Conservation (phyloP, 768 basidiomycete species). For the Hebeloma cylindrosporum region DNA sequence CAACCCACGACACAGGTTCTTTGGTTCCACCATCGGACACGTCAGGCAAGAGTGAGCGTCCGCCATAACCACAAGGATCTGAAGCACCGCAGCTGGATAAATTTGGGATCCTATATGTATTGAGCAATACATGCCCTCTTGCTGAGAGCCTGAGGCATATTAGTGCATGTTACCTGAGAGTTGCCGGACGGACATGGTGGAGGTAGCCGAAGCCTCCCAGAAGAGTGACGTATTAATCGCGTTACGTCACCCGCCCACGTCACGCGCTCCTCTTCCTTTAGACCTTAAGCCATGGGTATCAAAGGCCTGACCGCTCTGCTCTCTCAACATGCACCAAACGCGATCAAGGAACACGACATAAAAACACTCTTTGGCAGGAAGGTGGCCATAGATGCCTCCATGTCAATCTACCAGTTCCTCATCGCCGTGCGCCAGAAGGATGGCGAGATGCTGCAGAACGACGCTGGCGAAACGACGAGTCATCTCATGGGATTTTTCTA, state of each 20-base stretch:
- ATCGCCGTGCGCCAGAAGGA: slow-evolving; percentile 97
- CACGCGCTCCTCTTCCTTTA: neutral
- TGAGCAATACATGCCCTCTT: no score
- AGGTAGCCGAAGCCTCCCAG: no score
- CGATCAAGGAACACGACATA: slow-evolving; percentile 91
- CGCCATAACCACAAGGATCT: no score
- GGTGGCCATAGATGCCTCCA: slow-evolving; percentile 97
- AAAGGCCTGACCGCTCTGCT: slow-evolving; percentile 92
- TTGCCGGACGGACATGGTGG: no score
- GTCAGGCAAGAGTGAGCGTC: no score
- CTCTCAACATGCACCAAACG: slow-evolving; percentile 84
- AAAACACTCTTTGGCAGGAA: slow-evolving; percentile 98
- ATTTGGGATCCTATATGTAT: no score
- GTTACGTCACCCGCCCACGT: slow-evolving; percentile 21
- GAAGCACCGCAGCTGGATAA: no score
- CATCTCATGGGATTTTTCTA: slow-evolving; percentile 99
- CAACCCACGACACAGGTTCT: no score
- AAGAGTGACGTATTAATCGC: no score
- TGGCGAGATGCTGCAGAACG: slow-evolving; percentile 95
- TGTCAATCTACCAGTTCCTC: slow-evolving; percentile 97
- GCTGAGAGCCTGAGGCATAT: no score
- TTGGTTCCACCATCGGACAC: no score
- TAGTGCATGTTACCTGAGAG: no score
- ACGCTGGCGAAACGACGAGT: slow-evolving; percentile 97
- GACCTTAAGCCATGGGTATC: slow-evolving; percentile 71